A percentile compares a stretch with the other conserved stretches of the same genome.
Evolutionary conservation across 1,284 basidiomycete species (phyloP).

Genomic region (Cryptococcus hybrid): DNA sequence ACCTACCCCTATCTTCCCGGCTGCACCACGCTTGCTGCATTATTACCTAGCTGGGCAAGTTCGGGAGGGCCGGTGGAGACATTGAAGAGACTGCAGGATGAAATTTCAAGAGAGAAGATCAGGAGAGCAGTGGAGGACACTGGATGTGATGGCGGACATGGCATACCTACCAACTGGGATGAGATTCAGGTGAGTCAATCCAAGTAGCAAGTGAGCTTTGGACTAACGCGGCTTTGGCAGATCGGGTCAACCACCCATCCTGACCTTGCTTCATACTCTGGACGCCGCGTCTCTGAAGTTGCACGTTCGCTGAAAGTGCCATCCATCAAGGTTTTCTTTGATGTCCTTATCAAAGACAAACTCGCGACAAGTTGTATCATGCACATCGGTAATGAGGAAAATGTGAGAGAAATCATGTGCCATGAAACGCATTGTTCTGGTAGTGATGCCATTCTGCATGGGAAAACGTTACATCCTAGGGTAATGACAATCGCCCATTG

Average conservation of each 20-base stretch:
- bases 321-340: conserved; percentile 37
- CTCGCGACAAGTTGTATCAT: conserved; percentile 43
- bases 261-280: conserved; percentile 18
- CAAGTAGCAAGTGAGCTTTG: not conserved
- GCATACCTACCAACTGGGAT: conserved; percentile 43
- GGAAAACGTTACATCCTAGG: conserved; percentile 32
- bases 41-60: conserved; percentile 43
- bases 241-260: conserved; percentile 33
- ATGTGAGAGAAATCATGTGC: conserved; percentile 42
- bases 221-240: conserved; percentile 4
- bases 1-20: conserved; percentile 49
- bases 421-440: conserved; percentile 41
- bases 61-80: conserved; percentile 40
- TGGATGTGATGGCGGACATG: conserved; percentile 49
- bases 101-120: conserved; percentile 31
- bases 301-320: conserved; percentile 6
- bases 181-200: conserved; percentile 36
- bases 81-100: conserved; percentile 32
- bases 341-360: conserved; percentile 38
- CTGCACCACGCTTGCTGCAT: conserved; percentile 43
- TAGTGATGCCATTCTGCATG: conserved; percentile 44
- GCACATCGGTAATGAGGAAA: conserved; percentile 49
- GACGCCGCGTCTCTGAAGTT: conserved; percentile 25
- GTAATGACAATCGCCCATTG: conserved; percentile 4
- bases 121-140: conserved; percentile 35